Base-by-base conservation (phyloP, 1,139 yeast species). In the Saccharomyces pastorianus region DNA sequence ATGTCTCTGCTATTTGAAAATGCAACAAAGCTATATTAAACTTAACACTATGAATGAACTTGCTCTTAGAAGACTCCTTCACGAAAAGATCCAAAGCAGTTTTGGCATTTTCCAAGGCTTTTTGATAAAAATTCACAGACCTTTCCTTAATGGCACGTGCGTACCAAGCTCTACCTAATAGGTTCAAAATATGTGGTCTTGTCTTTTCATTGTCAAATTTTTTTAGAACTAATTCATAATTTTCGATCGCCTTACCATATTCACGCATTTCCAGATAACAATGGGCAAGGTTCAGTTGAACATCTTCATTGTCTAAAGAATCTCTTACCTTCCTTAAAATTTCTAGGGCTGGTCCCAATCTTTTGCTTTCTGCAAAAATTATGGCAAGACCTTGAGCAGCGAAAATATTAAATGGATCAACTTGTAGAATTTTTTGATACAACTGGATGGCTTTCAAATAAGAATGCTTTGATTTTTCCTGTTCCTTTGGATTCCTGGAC, bases 371-470 rank as follows among this genome's bases (percentile, higher is more conserved):
- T 25, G 96, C 95, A 70, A 89, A 87, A 9, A 91, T 83, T 53
- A 93, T 90, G 1, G 98, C 99, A 59, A 95, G 78, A 52, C 99
- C 99, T 71, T 93, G 99, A 0, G 99, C 99, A 2, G 98, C 99
- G 73, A 85, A 93, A 1, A 93, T 95, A 68, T 93, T 89, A 61
- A 80, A 77, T 5, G 93, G 81, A 71, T 93, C 99, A 41, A 90
- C 75, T 51, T 87, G 84, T 55, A 95, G 75, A 1, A 90, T 97
- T 71, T 93, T 93, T 63, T 90, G 87, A 69, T 84, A 93, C 55
- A 91, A 75, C 70, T 93, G 97, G 25, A 91, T 87, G 14, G 97
- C 96, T 71, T 96, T 82, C 51, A 85, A 76, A 66, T 86, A 91
- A 56, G 90, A 86, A 61, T 85, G 88, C 62, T 84, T 85, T 59